Conservation (phyloP, 2,329 filamentous ascomycete species). For the Ophiocordyceps sinensis region DNA sequence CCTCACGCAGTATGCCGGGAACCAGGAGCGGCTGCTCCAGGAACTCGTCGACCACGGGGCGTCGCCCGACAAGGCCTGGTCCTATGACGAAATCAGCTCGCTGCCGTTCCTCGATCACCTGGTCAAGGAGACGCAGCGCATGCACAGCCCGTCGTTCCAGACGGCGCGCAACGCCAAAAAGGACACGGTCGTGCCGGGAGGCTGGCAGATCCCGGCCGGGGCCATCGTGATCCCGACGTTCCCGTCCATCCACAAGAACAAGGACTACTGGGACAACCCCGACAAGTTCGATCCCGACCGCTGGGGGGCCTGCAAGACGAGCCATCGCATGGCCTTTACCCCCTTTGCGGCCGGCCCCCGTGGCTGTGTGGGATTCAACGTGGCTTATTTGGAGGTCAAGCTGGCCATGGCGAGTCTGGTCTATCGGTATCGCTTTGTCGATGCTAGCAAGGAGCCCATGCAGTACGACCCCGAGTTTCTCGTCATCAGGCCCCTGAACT, state of each 20-base stretch:
- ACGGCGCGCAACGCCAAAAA: conserved; percentile 36
- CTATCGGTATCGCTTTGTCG: conserved; percentile 21
- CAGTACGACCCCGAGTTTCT: conserved; percentile 9
- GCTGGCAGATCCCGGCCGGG: conserved; percentile 34
- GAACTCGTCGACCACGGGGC: conserved; percentile 24
- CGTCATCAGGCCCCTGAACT: conserved; percentile 8
- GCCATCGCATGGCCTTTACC: conserved; percentile 32
- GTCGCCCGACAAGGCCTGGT: conserved; percentile 12
- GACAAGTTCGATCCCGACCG: conserved; percentile 38
- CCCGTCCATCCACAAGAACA: conserved; percentile 32
- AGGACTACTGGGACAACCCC: conserved; percentile 38
- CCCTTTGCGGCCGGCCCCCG: conserved; percentile 40
- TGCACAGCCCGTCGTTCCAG: conserved; percentile 43
- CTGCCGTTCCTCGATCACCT: conserved; percentile 36
- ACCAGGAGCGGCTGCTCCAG: conserved; percentile 37
- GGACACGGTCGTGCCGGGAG: conserved; percentile 39
- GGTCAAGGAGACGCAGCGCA: conserved; percentile 41
- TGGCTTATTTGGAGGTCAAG: conserved; percentile 42
- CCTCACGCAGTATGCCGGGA: conserved; percentile 32
- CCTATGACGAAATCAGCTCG: conserved; percentile 26
- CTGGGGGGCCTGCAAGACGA: conserved; percentile 32
- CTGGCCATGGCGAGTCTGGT: conserved; percentile 38
- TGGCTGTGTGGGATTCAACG: conserved; percentile 46
- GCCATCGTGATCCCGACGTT: conserved; percentile 33
- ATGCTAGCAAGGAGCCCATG: conserved; percentile 5